These are phyloP conservation scores for Cruciata laevipes DNA, from an alignment of 257 asterid species.

Conservation along the genomic window DNA sequence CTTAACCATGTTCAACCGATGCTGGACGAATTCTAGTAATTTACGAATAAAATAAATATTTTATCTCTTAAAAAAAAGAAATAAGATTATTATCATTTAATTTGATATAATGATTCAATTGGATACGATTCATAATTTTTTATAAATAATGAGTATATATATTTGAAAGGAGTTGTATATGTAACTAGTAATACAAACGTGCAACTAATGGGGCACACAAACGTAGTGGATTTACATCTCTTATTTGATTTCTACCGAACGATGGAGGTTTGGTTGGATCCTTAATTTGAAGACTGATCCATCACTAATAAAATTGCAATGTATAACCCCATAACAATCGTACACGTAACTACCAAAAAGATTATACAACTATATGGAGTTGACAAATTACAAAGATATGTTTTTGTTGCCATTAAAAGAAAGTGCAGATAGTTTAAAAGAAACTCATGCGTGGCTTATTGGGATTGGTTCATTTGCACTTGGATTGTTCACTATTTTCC, in stretches of 20 bases:
- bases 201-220: background rate
- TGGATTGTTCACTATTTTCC: background rate
- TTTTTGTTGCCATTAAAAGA: background rate
- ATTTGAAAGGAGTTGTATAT: too few relatives aligned
- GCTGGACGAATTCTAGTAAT: too few relatives aligned
- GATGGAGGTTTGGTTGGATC: background rate
- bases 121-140: too few relatives aligned
- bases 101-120: too few relatives aligned
- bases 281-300: background rate
- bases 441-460: background rate
- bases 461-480: background rate
- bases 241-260: background rate
- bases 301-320: background rate
- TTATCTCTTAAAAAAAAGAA: too few relatives aligned
- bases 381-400: background rate
- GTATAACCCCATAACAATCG: background rate
- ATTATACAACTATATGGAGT: background rate
- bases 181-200: too few relatives aligned
- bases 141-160: too few relatives aligned
- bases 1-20: too few relatives aligned
- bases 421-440: background rate
- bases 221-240: background rate
- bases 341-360: conserved; percentile 5
- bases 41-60: too few relatives aligned
- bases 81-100: too few relatives aligned